Base-by-base conservation (phyloP, 805 yeast species). In the Zygoascus flipseniorum region DNA sequence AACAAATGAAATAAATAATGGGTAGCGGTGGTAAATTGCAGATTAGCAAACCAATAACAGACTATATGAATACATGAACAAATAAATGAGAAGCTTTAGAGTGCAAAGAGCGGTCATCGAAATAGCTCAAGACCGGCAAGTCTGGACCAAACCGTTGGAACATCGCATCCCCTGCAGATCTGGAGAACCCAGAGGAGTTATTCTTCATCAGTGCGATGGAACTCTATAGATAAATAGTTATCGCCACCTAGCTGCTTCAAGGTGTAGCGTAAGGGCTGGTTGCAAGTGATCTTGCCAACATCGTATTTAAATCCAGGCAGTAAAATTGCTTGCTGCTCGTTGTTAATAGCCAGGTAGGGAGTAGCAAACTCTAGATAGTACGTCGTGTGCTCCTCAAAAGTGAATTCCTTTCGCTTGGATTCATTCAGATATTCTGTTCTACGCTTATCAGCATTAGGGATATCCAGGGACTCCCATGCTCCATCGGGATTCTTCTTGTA, bases 331-430 rank as follows among this genome's bases (percentile, higher is more conserved):
- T 46, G 49, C 26, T 46, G 31, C 26, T 46, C 41, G 3, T 28
- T 9, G 46, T 49, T 49, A 5, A 49, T 31, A 9, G 75, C 73
- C 26, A 83, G 60, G 51, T 74, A 75, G 28, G 78, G 77, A 1
- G 85, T 81, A 56, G 74, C 78, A 60, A 83, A 83, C 54, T 76
- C 78, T 52, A 82, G 71, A 20, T 63, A 58, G 56, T 82, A 82
- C 5, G 65, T 59, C 18, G 60, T 52, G 23, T 69, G 72, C 8
- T 69, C 63, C 20, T 67, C 54, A 58, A 79, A 81, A 0, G 55
- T 61, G 55, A 78, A 79, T 13, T 63, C 55, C 43, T 70, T 60
- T 50, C 82, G 71, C 50, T 74, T 64, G 0, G 63, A 60, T 11
- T 62, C 52, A 28, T 71, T 63, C 52, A 75, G 69, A 65, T 77